phyloP scores from a whole-genome alignment of 2,329 filamentous ascomycete species.

The Dactylonectria estremocensis region DNA sequence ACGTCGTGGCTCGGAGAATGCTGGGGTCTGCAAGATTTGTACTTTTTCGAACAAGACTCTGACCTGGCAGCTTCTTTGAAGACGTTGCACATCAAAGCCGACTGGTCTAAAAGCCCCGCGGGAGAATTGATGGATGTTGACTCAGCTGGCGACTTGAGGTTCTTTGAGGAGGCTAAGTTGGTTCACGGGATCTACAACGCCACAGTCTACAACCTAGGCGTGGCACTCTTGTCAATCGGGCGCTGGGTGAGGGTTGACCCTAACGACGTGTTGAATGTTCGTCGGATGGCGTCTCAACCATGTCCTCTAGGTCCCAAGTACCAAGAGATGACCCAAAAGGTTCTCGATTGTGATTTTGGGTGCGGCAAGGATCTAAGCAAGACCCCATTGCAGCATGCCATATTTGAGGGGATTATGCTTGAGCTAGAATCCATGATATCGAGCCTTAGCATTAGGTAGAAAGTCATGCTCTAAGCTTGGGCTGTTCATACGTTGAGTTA shows the following conservation, averaged over 20 bases:
- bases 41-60: neutral
- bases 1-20: constrained; percentile 20
- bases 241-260: constrained; percentile 9
- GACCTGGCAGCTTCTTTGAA: constrained; percentile 1
- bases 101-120: neutral
- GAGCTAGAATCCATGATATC: constrained; percentile 10
- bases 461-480: no score
- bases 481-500: no score
- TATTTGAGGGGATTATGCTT: constrained; percentile 7
- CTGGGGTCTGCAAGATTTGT: constrained; percentile 6
- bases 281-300: neutral
- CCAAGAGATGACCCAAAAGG: constrained; percentile 5
- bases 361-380: constrained; percentile 8
- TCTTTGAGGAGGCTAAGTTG: neutral
- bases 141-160: neutral
- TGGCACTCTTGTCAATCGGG: constrained; percentile 1
- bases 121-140: neutral
- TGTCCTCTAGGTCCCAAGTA: neutral
- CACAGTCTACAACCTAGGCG: constrained; percentile 19
- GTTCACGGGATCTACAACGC: constrained; percentile 13
- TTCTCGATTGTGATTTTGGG: constrained; percentile 20
- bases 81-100: neutral
- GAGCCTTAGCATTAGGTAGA: neutral
- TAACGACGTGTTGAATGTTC: constrained; percentile 2
- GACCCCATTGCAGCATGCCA: constrained; percentile 9